Evolutionary conservation across 306 rosid genomes (phyloP).

Genomic region (Sesbania bispinosa): DNA sequence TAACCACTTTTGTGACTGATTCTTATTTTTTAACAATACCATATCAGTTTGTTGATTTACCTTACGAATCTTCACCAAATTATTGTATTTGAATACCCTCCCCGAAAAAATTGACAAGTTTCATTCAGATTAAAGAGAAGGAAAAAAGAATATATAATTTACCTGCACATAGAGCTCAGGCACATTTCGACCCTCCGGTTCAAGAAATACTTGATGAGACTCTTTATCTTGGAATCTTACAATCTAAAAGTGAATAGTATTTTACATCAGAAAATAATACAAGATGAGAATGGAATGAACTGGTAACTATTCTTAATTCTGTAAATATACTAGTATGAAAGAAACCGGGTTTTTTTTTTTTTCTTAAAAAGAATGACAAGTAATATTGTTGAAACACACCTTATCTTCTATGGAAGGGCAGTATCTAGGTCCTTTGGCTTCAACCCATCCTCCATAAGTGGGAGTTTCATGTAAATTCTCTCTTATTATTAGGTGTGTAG

Average conservation of each 20-base stretch:
- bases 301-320: neutral
- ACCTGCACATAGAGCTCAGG: slow-evolving; percentile 99
- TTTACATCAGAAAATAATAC: slow-evolving; percentile 3
- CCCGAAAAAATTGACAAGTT: neutral
- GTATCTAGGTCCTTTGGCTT: slow-evolving; percentile 97
- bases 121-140: neutral
- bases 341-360: neutral
- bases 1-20: neutral
- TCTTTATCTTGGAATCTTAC: slow-evolving; percentile 92
- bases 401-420: slow-evolving; percentile 99
- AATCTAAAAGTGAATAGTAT: slow-evolving; percentile 46
- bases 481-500: slow-evolving; percentile 80
- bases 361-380: neutral
- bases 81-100: neutral
- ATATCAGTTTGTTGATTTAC: neutral
- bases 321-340: neutral
- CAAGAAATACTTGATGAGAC: slow-evolving; percentile 97
- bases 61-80: slow-evolving; percentile 6
- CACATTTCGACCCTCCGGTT: slow-evolving; percentile 93
- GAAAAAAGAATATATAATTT: neutral
- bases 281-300: slow-evolving; percentile 20
- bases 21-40: neutral
- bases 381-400: slow-evolving; percentile 41
- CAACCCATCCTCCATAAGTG: slow-evolving; percentile 98
- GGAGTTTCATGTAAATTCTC: slow-evolving; percentile 98